Evolutionary conservation across 805 yeast genomes (phyloP), one percentile per base, ranked within the genome.

Genomic region (Komagataella ulmi): DNA sequence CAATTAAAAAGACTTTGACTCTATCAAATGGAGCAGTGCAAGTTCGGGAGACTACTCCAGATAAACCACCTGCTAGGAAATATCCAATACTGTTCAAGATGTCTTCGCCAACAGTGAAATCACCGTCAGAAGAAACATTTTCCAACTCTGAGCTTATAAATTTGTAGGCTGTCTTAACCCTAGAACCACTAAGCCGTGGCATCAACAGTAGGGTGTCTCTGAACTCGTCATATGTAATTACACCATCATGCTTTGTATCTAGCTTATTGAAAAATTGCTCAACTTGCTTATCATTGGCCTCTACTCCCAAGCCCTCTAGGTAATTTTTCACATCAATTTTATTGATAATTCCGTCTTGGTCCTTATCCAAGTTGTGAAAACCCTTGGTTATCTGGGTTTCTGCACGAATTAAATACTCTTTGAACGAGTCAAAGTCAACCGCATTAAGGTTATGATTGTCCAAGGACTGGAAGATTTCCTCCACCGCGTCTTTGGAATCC

Each of bases 21-120:
- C 99, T 77, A 65, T 93, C 99, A 56, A 93, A 87, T 8, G 99
- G 99, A 0, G 98, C 99, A 0, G 99, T 93, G 59, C 93, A 85
- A 0, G 98, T 89, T 68, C 99, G 80, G 12, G 97, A 88, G 3
- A 93, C 85, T 2, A 91, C 99, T 1, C 99, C 99, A 1, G 97
- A 86, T 18, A 90, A 65, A 0, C 99, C 99, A 45, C 99, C 99
- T 1, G 97, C 96, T 40, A 90, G 68, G 61, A 93, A 93, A 66
- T 80, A 93, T 1, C 97, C 97, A 55, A 88, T 75, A 36, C 97
- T 96, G 61, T 85, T 81, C 49, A 86, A 67, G 51, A 86, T 76
- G 56, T 88, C 95, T 62, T 80, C 81, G 46, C 84, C 82, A 44
- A 91, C 74, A 0, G 95, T 83, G 55, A 90, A 88, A 67, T 91